phyloP scores from a whole-genome alignment of 768 basidiomycete species.

The Pleurotus platypus region DNA sequence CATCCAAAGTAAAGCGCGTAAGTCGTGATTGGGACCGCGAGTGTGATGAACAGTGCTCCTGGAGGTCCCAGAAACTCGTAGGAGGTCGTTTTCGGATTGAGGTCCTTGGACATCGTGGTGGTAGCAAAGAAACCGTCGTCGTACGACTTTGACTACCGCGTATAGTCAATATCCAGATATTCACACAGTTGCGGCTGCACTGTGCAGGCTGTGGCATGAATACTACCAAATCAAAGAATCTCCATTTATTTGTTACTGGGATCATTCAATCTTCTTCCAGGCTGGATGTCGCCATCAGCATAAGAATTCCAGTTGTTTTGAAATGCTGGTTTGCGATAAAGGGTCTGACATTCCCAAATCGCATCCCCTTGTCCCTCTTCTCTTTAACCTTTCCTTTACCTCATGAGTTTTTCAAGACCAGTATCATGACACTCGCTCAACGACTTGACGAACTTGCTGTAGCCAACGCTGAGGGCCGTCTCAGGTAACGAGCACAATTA shows the following conservation, averaged over 20 bases:
- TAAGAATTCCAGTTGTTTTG: too few species aligned
- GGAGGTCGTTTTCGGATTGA: constrained; percentile 67
- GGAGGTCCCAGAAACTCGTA: constrained; percentile 86
- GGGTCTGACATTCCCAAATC: too few species aligned
- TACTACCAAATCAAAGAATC: too few species aligned
- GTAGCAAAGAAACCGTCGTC: background rate
- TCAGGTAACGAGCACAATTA: constrained; percentile 44
- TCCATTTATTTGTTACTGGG: too few species aligned
- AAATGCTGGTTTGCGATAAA: too few species aligned
- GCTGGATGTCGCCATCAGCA: too few species aligned
- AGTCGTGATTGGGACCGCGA: constrained; percentile 66
- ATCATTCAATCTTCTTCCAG: too few species aligned
- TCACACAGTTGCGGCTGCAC: too few species aligned
- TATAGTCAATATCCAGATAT: too few species aligned
- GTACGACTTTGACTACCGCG: constrained; percentile 2
- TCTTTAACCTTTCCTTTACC: background rate
- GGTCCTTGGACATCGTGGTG: constrained; percentile 11
- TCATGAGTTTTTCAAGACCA: constrained; percentile 3
- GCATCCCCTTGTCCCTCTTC: background rate
- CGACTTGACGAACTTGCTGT: constrained; percentile 76
- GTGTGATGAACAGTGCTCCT: constrained; percentile 67
- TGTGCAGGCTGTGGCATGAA: too few species aligned
- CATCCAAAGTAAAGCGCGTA: constrained; percentile 80
- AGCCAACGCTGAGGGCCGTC: constrained; percentile 76
- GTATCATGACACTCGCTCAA: constrained; percentile 62